Base-by-base conservation (phyloP, 1,284 basidiomycete genomes). In the Apiotrichum porosum region DNA sequence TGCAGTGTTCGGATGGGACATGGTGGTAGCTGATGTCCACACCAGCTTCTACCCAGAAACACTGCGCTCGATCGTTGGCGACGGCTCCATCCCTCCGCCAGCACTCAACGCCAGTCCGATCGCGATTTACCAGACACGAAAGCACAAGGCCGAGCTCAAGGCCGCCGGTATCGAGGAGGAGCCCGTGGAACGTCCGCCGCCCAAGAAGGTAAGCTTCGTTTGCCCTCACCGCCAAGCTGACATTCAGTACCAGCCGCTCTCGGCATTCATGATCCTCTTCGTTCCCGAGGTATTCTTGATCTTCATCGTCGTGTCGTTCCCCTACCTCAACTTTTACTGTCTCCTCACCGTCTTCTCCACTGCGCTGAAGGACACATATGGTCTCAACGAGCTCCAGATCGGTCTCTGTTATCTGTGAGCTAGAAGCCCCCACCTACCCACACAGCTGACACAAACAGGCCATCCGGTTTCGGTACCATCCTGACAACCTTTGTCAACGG, bases 371-470 rank as follows among this genome's bases (percentile, higher is more conserved):
- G 52, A 66, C 39, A 51, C 46, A 21, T 74, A 74, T 44, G 40
- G 51, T 14, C 59, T 71, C 9, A 58, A 61, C 40, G 67, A 71
- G 39, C 54, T 72, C n/a, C 47, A 66, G 45, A 74, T 74, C 34
- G 72, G 72, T 32, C 53, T 73, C 4, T 71, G 67, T 49, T 74
- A 74, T 48, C 56, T 74, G 69, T 70, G 44, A 48, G 63, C 54
- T 6, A 6, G 5, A 6, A 19, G 14, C 9, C 5, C 18, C 12
- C 45, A 9, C 35, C 37, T 21, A 31, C 34, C 4, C n/a, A n/a
- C n/a, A n/a, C n/a, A n/a, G n/a, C n/a, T n/a, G n/a, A n/a, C n/a
- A n/a, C n/a, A n/a, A n/a, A 6, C 48, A 71, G 69, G 13, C 69
- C 71, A 14, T 60, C 57, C 26, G 73, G 72, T 2, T 36, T 58